phyloP scores from a whole-genome alignment of 768 basidiomycete species.

The Hydnomerulius pinastri region DNA sequence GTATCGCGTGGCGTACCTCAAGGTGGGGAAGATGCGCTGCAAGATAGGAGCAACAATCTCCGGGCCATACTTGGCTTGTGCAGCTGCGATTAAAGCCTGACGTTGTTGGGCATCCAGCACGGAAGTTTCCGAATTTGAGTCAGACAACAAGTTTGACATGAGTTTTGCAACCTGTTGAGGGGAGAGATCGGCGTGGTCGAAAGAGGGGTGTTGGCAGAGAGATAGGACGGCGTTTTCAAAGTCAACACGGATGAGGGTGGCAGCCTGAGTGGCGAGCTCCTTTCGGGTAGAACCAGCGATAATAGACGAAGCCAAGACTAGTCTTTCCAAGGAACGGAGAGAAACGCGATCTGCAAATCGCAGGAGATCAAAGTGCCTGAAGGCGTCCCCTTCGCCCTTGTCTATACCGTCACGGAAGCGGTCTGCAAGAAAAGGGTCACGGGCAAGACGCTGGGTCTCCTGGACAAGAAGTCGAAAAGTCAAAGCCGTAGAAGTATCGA shows the following conservation, averaged over 20 bases:
- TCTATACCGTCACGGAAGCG: conserved; percentile 89
- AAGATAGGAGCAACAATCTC: conserved; percentile 76
- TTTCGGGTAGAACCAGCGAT: conserved; percentile 61
- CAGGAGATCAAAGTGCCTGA: conserved; percentile 80
- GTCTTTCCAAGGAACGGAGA: conserved; percentile 74
- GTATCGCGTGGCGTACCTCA: conserved; percentile 55
- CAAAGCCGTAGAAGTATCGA: conserved; percentile 74
- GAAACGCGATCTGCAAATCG: conserved; percentile 84
- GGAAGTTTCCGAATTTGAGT: conserved; percentile 67
- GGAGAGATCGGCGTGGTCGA: conserved; percentile 79
- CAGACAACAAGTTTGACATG: conserved; percentile 77
- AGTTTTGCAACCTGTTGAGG: conserved; percentile 77
- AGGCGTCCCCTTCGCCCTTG: conserved; percentile 82
- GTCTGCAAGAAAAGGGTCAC: conserved; percentile 88
- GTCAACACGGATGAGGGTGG: conserved; percentile 67
- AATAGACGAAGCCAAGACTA: conserved; percentile 77
- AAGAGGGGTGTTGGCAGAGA: conserved; percentile 77
- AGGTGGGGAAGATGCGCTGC: conserved; percentile 68
- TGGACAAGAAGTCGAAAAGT: conserved; percentile 85
- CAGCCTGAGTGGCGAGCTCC: conserved; percentile 61
- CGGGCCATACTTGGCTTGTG: conserved; percentile 77
- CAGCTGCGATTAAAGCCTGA: conserved; percentile 71
- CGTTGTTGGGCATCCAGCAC: conserved; percentile 72
- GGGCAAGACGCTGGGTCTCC: conserved; percentile 85
- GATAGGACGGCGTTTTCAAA: conserved; percentile 79